Evolutionary conservation across 2,329 filamentous ascomycete species (phyloP), one percentile per base, ranked within the genome.

Genomic region (Botrytis hyacinthi): DNA sequence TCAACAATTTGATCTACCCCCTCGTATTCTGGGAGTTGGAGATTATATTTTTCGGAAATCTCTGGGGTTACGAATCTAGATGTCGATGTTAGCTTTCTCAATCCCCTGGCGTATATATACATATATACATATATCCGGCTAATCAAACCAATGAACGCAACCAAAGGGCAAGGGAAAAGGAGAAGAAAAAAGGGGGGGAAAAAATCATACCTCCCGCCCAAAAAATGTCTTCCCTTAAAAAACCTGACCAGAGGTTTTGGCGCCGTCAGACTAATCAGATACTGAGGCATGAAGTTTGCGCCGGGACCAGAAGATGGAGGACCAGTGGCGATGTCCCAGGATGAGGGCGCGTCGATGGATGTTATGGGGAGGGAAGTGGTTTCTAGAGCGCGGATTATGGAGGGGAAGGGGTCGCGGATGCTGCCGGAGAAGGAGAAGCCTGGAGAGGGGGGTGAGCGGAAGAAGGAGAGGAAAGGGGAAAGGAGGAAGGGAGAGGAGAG

Each of bases 341-440:
- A 96, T 46, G 93, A 97, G 1, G 96, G 96, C 10, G 93, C 94
- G 83, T 99, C 96, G 35, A 99, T 93, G 4, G 94, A 92, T 4
- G 96, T 91, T 0, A 98, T 92, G 0, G 94, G 93, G 12, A 96
- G 80, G 40, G 87, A 87, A 8, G 92, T 92, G 60, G 90, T 86
- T 77, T 94, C 89, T 54, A 99, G 86, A 12, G 92, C 90, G 75
- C 88, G 85, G 78, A 99, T 97, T 22, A 98, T 92, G 0, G 87
- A 86, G 0, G 91, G 91, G 80, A 98, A 99, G 1, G 96, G 96
- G 77, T 97, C 93, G n/a, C 96, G 91, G 71, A 99, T 91, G 76
- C 96, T 91, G 10, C 95, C 95, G 2, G 91, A 91, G 84, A 99
- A 99, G 75, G 92, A 96, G 84, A 99, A 99, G 12, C 93, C 92